phyloP scores from a whole-genome alignment of 192 early-diverging fungal genomes.

The Backusella circina region DNA sequence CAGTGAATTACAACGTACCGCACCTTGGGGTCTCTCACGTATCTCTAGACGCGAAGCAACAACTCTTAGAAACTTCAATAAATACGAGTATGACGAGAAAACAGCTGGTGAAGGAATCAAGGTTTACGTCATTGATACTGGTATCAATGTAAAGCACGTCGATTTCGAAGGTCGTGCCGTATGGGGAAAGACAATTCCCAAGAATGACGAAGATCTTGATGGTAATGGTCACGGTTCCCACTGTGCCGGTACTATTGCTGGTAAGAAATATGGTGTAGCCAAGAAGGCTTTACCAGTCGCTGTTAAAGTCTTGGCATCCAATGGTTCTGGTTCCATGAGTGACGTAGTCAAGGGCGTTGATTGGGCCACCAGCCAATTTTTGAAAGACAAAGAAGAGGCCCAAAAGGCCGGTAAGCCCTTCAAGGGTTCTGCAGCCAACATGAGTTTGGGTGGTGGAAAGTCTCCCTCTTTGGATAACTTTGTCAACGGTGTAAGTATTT shows the following conservation, averaged over 20 bases:
- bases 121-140: conserved; percentile 97
- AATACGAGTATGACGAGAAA: conserved; percentile 67
- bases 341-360: conserved; percentile 81
- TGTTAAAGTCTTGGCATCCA: conserved; percentile 89
- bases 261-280: conserved; percentile 82
- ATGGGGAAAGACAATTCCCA: conserved; percentile 77
- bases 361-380: conserved; percentile 63
- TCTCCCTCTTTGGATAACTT: conserved; percentile 77
- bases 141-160: conserved; percentile 75
- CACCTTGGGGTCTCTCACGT: conserved; percentile 87
- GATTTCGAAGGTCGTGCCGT: conserved; percentile 91
- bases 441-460: conserved; percentile 88
- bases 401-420: conserved; percentile 52
- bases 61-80: conserved; percentile 55
- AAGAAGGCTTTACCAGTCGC: conserved; percentile 83
- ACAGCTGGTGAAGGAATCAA: conserved; percentile 76
- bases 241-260: conserved; percentile 86
- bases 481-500: conserved; percentile 55
- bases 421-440: conserved; percentile 89
- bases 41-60: conserved; percentile 73
- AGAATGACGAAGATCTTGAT: conserved; percentile 58
- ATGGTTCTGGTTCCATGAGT: conserved; percentile 83
- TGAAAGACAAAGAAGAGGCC: conserved; percentile 39
- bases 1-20: conserved; percentile 57
- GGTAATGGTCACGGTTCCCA: conserved; percentile 86